Evolutionary conservation across 176 grass and related monocot genomes (phyloP).

Genomic region (barley (Hordeum vulgare)): DNA sequence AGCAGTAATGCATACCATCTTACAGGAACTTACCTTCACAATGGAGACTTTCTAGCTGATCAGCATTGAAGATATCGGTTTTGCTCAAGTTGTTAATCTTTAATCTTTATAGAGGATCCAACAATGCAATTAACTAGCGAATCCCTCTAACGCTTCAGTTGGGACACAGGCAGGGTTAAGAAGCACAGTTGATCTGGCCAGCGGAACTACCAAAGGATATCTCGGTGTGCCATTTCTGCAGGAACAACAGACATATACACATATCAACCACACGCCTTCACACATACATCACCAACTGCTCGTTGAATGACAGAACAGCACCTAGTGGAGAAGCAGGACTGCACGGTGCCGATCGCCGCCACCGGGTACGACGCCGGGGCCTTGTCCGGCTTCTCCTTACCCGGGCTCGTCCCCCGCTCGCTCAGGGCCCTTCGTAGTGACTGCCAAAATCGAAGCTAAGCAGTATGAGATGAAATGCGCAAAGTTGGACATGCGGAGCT

Average conservation of each 20-base stretch:
- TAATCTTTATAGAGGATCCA: conserved; percentile 63
- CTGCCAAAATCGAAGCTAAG: conserved; percentile 18
- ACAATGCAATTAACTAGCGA: conserved; percentile 66
- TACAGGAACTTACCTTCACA: neutral
- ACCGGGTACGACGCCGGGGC: conserved; percentile 43
- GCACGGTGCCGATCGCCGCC: conserved; percentile 58
- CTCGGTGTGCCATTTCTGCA: conserved; percentile 89
- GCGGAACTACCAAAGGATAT: conserved; percentile 70
- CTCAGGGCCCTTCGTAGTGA: conserved; percentile 54
- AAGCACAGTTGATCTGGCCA: conserved; percentile 59
- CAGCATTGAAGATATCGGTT: neutral
- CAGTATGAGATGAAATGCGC: neutral
- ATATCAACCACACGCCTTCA: neutral
- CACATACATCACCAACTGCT: neutral
- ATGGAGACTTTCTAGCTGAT: neutral
- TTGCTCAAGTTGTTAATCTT: neutral
- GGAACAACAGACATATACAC: neutral
- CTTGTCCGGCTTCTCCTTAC: conserved; percentile 4
- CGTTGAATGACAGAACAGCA: neutral
- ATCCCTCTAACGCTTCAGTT: conserved; percentile 58
- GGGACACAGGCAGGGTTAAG: conserved; percentile 54
- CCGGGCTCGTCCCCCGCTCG: conserved; percentile 15
- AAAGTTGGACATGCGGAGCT: neutral
- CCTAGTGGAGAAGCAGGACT: conserved; percentile 92
- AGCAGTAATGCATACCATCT: neutral